These are phyloP conservation scores for Phascolomyces articulosus DNA, from an alignment of 371 early-diverging fungal genomes.

Conservation along the genomic window DNA sequence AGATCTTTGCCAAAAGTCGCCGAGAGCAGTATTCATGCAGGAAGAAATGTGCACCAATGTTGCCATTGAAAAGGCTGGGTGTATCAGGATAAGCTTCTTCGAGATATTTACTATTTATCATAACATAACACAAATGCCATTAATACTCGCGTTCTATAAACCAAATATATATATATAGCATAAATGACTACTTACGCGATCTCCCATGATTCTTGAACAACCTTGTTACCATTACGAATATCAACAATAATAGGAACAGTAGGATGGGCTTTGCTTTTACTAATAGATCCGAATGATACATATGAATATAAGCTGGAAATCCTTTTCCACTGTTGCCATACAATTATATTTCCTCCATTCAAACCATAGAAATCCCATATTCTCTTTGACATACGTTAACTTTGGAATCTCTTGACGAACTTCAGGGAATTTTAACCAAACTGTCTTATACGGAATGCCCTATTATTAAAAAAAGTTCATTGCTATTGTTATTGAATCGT, in stretches of 20 bases:
- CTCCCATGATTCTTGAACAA: constrained; percentile 24
- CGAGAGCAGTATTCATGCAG: constrained; percentile 16
- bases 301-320: no score
- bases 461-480: constrained; percentile 1
- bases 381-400: constrained; percentile 13
- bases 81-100: constrained; percentile 23
- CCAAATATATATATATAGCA: no score
- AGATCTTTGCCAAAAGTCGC: constrained; percentile 19
- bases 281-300: constrained; percentile 1
- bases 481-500: no score
- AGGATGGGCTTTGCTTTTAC: constrained; percentile 6
- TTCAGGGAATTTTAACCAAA: constrained; percentile 11
- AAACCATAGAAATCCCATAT: neutral
- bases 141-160: no score
- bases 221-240: constrained; percentile 11
- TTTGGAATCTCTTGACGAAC: constrained; percentile 9
- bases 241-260: constrained; percentile 26
- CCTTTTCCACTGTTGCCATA: no score
- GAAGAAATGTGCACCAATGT: constrained; percentile 20
- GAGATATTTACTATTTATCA: constrained; percentile 11
- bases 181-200: constrained; percentile 9
- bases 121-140: neutral
- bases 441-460: constrained; percentile 22
- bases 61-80: constrained; percentile 18
- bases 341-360: neutral